phyloP scores from a whole-genome alignment of 306 rosid genomes.

The Urtica urens region DNA sequence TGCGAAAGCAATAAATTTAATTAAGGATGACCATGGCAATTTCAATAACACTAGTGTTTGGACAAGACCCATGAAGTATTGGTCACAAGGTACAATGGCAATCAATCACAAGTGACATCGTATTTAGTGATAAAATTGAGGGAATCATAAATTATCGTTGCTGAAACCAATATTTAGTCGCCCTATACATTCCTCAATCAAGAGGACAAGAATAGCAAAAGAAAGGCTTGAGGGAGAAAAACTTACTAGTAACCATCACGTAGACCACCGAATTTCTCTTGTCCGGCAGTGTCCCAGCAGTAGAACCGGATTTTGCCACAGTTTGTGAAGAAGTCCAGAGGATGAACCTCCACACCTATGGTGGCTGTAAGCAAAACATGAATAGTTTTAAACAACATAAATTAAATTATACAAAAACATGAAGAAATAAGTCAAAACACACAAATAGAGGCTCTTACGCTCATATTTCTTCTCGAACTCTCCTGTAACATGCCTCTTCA shows the following conservation, averaged over 20 bases:
- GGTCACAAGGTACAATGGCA: too few species aligned
- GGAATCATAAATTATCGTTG: too few species aligned
- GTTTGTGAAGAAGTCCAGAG: conserved; percentile 59
- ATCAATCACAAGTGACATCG: too few species aligned
- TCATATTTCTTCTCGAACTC: conserved; percentile 81
- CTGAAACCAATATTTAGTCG: too few species aligned
- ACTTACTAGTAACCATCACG: conserved; percentile 79
- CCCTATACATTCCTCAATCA: too few species aligned
- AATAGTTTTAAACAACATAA: neutral
- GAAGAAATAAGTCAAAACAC: neutral
- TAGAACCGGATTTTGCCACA: conserved; percentile 58
- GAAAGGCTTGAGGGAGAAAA: too few species aligned
- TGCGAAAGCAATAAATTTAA: too few species aligned
- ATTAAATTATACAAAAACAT: neutral
- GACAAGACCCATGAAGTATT: too few species aligned
- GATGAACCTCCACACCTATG: conserved; percentile 78
- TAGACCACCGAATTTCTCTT: conserved; percentile 75
- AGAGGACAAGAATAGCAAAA: neutral
- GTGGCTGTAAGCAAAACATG: conserved; percentile 37
- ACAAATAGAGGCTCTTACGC: conserved; percentile 24
- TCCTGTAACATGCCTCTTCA: conserved; percentile 64
- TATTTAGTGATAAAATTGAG: too few species aligned
- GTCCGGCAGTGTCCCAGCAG: conserved; percentile 88
- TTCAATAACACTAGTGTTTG: too few species aligned
- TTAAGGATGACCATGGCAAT: too few species aligned